phyloP scores from a whole-genome alignment of 1,139 yeast species.

The Petasospora rhodanensis region DNA sequence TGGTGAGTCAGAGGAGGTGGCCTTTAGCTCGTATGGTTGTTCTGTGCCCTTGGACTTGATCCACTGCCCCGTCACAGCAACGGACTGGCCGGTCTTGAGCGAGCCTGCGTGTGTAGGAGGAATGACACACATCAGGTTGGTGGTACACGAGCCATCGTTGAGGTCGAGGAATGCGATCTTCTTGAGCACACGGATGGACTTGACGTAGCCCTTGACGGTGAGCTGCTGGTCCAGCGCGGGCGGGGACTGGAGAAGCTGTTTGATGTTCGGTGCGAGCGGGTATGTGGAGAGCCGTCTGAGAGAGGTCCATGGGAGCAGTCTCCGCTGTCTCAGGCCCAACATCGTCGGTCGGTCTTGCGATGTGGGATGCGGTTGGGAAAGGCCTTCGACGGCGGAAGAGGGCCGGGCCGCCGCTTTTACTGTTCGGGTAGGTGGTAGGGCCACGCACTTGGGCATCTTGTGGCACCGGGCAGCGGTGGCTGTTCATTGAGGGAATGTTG shows the following conservation, averaged over 20 bases:
- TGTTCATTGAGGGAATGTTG: too few species aligned
- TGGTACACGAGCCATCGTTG: conserved; percentile 65
- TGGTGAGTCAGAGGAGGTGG: too few species aligned
- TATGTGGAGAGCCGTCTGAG: too few species aligned
- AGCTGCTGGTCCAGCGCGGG: conserved; percentile 12
- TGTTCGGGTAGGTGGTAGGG: too few species aligned
- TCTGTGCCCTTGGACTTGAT: conserved; percentile 38
- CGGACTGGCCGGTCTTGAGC: conserved; percentile 39
- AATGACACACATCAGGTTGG: conserved; percentile 56
- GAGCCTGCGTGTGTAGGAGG: conserved; percentile 30
- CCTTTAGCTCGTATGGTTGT: conserved; percentile 45
- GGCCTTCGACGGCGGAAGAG: too few species aligned
- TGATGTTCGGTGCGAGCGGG: conserved; percentile 7
- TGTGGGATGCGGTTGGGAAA: too few species aligned
- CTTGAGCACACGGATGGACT: conserved; percentile 65
- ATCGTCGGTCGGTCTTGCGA: too few species aligned
- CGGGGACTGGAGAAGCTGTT: conserved; percentile 10
- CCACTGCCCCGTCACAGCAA: conserved; percentile 43
- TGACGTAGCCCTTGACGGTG: conserved; percentile 61
- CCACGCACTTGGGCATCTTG: too few species aligned
- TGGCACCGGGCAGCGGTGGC: too few species aligned
- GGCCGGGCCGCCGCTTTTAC: too few species aligned
- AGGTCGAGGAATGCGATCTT: conserved; percentile 77
- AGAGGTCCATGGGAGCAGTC: too few species aligned
- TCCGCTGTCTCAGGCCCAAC: too few species aligned